These are phyloP conservation scores for Leishmania braziliensis DNA, from an alignment of 208 protist species.

Conservation along the genomic window DNA sequence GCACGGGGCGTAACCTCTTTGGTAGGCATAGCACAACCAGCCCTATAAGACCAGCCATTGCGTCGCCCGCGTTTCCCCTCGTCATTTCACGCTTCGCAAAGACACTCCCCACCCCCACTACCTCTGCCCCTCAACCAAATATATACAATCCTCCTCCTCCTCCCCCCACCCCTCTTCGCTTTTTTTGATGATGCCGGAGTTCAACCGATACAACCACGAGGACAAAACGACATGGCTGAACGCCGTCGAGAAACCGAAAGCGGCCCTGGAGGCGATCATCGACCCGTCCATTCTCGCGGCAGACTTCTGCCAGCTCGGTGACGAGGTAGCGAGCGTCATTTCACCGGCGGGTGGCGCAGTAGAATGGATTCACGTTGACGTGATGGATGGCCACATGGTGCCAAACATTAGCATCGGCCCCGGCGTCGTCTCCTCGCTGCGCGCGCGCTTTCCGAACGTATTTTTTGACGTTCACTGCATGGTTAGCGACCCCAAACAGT, in stretches of 20 bases:
- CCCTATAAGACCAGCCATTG: background rate
- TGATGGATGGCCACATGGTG: slow-evolving; percentile 98
- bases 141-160: background rate
- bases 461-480: slow-evolving; percentile 98
- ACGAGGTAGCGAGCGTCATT: slow-evolving; percentile 84
- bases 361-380: slow-evolving; percentile 97
- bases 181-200: slow-evolving; percentile 4
- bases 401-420: slow-evolving; percentile 97
- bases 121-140: background rate
- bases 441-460: slow-evolving; percentile 71
- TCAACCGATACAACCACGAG: slow-evolving; percentile 43
- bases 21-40: background rate
- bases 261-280: slow-evolving; percentile 68
- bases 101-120: background rate
- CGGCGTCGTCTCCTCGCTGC: slow-evolving; percentile 92
- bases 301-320: slow-evolving; percentile 86
- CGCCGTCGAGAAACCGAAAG: slow-evolving; percentile 37
- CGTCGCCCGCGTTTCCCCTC: background rate
- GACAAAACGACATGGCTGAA: slow-evolving; percentile 67
- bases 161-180: background rate
- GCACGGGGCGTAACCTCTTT: background rate
- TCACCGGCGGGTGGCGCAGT: slow-evolving; percentile 51
- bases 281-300: slow-evolving; percentile 91
- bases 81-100: background rate
- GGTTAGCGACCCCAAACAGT: slow-evolving; percentile 93